Percentiles rank a stretch among this genome's conserved stretches.
These are phyloP conservation scores for Albizia julibrissin DNA, from an alignment of 306 rosid species.

Conservation along the genomic window DNA sequence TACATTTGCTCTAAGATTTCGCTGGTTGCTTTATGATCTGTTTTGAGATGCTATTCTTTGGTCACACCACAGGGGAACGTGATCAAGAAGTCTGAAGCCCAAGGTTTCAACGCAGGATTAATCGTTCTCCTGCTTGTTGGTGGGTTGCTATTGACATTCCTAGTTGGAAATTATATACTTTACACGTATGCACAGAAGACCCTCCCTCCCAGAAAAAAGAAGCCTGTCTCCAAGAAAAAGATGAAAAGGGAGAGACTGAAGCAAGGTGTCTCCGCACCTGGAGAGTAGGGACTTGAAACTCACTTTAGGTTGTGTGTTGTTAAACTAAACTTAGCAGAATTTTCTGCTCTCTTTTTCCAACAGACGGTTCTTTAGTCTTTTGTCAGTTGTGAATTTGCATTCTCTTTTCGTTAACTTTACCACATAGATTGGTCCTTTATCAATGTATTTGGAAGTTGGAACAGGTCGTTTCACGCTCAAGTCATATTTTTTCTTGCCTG, in stretches of 20 bases:
- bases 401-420: not conserved
- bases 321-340: conserved; percentile 25
- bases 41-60: not conserved
- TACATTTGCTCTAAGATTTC: not conserved
- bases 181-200: conserved; percentile 80
- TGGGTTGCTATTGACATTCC: conserved; percentile 68
- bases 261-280: conserved; percentile 98
- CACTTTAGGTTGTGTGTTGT: conserved; percentile 28
- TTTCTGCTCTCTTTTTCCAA: not conserved
- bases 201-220: conserved; percentile 81
- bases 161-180: conserved; percentile 75
- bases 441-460: conserved; percentile 2
- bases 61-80: conserved; percentile 40
- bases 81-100: conserved; percentile 55
- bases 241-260: conserved; percentile 90
- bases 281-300: conserved; percentile 58
- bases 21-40: conserved; percentile 15
- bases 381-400: conserved; percentile 32
- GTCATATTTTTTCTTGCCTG: not conserved
- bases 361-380: conserved; percentile 23
- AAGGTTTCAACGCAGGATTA: conserved; percentile 84
- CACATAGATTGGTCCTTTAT: conserved; percentile 11
- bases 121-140: conserved; percentile 76
- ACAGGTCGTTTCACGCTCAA: not conserved
- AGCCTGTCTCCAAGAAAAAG: conserved; percentile 94